These are phyloP conservation scores for Pulveroboletus sp. DNA, from an alignment of 768 basidiomycete genomes.

Conservation along the genomic window DNA sequence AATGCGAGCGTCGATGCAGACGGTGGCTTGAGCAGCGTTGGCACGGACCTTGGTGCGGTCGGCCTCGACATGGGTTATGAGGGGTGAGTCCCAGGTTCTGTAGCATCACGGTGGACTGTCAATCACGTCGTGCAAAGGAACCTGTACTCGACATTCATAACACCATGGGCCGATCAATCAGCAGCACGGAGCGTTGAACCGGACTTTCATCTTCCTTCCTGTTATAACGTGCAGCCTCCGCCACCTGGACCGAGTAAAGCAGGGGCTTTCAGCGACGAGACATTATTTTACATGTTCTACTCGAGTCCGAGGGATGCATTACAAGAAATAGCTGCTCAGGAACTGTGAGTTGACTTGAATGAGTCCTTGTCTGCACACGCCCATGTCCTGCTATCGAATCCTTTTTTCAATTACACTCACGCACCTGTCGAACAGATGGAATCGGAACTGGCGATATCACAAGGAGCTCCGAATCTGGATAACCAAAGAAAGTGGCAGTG, in stretches of 20 bases:
- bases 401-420: slow-evolving; percentile 6
- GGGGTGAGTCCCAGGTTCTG: slow-evolving; percentile 57
- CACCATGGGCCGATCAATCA: slow-evolving; percentile 93
- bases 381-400: slow-evolving; percentile 1
- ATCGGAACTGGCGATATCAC: slow-evolving; percentile 96
- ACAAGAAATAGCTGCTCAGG: slow-evolving; percentile 93
- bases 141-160: slow-evolving; percentile 90
- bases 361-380: slow-evolving; percentile 5
- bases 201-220: slow-evolving; percentile 85
- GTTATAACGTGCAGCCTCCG: slow-evolving; percentile 90
- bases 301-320: slow-evolving; percentile 87
- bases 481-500: slow-evolving; percentile 83
- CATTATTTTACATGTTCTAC: slow-evolving; percentile 98
- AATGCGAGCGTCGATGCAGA: slow-evolving; percentile 74
- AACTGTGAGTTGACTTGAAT: slow-evolving; percentile 65
- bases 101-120: slow-evolving; percentile 16
- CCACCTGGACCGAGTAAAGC: slow-evolving; percentile 81
- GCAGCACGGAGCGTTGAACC: slow-evolving; percentile 86
- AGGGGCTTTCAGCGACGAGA: slow-evolving; percentile 89
- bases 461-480: slow-evolving; percentile 82
- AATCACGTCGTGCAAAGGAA: slow-evolving; percentile 43
- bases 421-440: slow-evolving; percentile 54
- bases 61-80: slow-evolving; percentile 84
- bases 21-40: slow-evolving; percentile 77
- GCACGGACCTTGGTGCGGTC: slow-evolving; percentile 89